A percentile compares a stretch with the other conserved stretches of the same genome.
These are phyloP conservation scores for Colletotrichum cordylinicola DNA, from an alignment of 2,329 filamentous ascomycete genomes.

Conservation along the genomic window DNA sequence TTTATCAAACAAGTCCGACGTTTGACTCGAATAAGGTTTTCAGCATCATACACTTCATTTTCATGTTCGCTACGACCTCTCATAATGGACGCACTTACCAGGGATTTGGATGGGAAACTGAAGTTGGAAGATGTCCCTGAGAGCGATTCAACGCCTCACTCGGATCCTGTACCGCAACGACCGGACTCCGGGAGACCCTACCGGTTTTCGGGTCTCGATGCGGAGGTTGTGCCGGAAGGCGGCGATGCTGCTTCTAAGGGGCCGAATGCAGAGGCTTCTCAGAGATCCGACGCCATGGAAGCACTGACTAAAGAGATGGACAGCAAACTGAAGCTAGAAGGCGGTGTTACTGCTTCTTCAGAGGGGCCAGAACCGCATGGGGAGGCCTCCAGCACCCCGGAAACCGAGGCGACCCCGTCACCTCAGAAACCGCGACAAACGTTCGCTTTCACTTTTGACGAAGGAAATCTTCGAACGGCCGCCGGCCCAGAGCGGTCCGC, in stretches of 20 bases:
- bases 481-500: fast-evolving
- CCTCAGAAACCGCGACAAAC: fast-evolving
- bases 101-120: no score
- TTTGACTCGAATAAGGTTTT: no score
- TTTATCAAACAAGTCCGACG: no score
- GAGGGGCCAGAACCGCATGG: fast-evolving
- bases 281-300: fast-evolving
- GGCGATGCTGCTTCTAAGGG: fast-evolving
- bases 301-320: fast-evolving
- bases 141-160: no score
- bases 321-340: fast-evolving
- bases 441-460: neutral
- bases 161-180: no score
- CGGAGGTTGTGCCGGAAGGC: neutral
- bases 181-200: no score
- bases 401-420: fast-evolving
- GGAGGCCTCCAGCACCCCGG: neutral
- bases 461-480: neutral
- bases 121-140: no score
- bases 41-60: no score
- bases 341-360: neutral
- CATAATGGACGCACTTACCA: no score
- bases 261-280: fast-evolving
- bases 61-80: no score
- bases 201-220: no score